phyloP scores from a whole-genome alignment of 2,329 filamentous ascomycete species.

The Gyromitra esculenta region DNA sequence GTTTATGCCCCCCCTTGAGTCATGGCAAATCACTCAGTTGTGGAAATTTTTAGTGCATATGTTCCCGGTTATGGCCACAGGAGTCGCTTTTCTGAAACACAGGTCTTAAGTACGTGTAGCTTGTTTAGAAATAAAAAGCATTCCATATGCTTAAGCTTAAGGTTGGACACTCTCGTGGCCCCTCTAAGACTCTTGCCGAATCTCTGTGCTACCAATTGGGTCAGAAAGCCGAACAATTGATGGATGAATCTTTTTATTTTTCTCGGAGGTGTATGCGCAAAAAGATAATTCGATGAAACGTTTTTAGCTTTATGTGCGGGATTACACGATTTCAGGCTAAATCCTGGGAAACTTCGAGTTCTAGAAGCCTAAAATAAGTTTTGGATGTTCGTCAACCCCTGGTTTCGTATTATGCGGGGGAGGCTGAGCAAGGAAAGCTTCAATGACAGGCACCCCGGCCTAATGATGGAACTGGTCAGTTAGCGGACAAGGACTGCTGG shows the following conservation, averaged over 20 bases:
- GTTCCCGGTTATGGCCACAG: background rate
- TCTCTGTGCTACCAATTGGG: background rate
- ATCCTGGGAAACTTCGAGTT: background rate
- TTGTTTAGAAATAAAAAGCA: constrained; percentile 24
- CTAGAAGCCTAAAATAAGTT: constrained; percentile 25
- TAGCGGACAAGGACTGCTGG: no score
- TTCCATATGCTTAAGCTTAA: constrained; percentile 7
- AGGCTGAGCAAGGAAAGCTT: constrained; percentile 1
- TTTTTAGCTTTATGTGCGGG: constrained; percentile 18
- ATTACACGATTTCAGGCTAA: background rate
- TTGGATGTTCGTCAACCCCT: background rate
- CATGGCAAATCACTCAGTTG: background rate
- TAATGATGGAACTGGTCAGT: background rate
- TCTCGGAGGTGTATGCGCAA: background rate
- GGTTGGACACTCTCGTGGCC: background rate
- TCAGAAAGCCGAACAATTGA: background rate
- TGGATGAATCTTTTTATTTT: constrained; percentile 7
- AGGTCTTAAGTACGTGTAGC: background rate
- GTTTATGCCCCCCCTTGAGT: background rate
- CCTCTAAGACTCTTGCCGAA: background rate
- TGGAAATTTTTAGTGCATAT: background rate
- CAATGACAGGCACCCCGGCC: background rate
- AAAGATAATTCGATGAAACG: constrained; percentile 6
- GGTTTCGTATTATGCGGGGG: constrained; percentile 27
- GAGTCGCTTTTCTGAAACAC: constrained; percentile 5